Base-by-base conservation (phyloP, 2,329 filamentous ascomycete genomes). In the Clonostachys rhizophaga region DNA sequence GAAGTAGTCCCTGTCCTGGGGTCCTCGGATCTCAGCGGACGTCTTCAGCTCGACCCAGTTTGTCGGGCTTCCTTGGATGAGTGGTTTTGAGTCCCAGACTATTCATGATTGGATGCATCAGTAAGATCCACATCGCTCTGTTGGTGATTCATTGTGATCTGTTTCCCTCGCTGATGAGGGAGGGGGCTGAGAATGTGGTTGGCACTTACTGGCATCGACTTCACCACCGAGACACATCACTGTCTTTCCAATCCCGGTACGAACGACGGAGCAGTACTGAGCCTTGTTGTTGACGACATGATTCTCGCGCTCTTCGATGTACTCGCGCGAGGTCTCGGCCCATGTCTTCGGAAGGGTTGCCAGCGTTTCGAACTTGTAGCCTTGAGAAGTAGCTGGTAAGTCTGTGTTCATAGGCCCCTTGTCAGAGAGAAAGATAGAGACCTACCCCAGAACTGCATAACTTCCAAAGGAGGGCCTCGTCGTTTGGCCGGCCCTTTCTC, bases 11-110 rank as follows among this genome's bases (percentile, higher is more conserved):
- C 83, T 75, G 58, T 94, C 88, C 42, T 81, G 77, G 2, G 84
- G 76, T 50, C 79, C 79, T 45, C 75, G 74, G 44, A 92, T 84
- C 53, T 87, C 83, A 39, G 81, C 84, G n/a, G 83, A 82, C 1
- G 94, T 99, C 64, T 99, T 99, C 49, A 99, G 78, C 66, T 99
- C 94, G 34, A 97, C 86, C 87, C 91, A 99, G 58, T 92, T 89
- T 53, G 90, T 86, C 0, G 87, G 82, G n/a, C 75, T 75, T 43
- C 79, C 81, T 45, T 76, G 76, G 49, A 76, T 73, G 5, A 68
- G 65, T 0, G 90, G 89, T 61, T 94, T 95, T 48, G 77, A 79
- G 61, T 95, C 91, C 86, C 90, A 91, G 42, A 96, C 89, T 86
- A 53, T 7, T 18, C 6, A 7, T 24, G 17, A 13, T 42, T 6